These are phyloP conservation scores for Vitis vinifera DNA, from an alignment of 164 flowering plant species.

Conservation along the genomic window DNA sequence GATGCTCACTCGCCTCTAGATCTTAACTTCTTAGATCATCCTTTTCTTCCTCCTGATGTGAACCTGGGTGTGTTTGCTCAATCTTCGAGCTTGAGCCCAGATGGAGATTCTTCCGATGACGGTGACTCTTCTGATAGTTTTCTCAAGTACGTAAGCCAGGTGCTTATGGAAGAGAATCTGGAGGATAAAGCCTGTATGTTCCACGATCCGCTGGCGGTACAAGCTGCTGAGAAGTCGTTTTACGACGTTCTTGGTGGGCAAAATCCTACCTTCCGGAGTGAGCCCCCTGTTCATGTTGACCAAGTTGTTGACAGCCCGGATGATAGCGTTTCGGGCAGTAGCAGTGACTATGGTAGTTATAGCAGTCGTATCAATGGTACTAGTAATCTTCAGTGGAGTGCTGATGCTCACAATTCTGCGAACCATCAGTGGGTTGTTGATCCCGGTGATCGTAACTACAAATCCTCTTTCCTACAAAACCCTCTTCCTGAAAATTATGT, in stretches of 20 bases:
- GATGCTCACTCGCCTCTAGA: conserved; percentile 3
- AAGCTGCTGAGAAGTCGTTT: conserved; percentile 52
- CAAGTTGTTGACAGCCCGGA: conserved; percentile 30
- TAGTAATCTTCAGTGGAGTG: neutral
- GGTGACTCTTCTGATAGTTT: conserved; percentile 39
- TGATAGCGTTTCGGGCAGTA: conserved; percentile 11
- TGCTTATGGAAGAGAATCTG: conserved; percentile 58
- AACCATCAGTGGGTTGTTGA: conserved; percentile 26
- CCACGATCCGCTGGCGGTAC: conserved; percentile 50
- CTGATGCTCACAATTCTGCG: neutral
- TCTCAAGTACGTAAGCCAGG: conserved; percentile 43
- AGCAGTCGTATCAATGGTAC: conserved; percentile 17
- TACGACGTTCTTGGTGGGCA: conserved; percentile 41
- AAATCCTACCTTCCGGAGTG: conserved; percentile 31
- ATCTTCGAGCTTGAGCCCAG: conserved; percentile 17
- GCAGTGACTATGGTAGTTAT: conserved; percentile 27
- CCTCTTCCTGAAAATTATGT: conserved; percentile 16
- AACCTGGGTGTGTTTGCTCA: conserved; percentile 10
- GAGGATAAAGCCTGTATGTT: conserved; percentile 44
- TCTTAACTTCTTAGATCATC: conserved; percentile 17
- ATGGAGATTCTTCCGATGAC: conserved; percentile 36
- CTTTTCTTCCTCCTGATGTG: neutral
- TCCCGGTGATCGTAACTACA: conserved; percentile 8
- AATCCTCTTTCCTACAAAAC: conserved; percentile 11
- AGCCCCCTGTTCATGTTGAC: conserved; percentile 11